phyloP scores from a whole-genome alignment of 345 rosid species.

The Citrus unshiu region DNA sequence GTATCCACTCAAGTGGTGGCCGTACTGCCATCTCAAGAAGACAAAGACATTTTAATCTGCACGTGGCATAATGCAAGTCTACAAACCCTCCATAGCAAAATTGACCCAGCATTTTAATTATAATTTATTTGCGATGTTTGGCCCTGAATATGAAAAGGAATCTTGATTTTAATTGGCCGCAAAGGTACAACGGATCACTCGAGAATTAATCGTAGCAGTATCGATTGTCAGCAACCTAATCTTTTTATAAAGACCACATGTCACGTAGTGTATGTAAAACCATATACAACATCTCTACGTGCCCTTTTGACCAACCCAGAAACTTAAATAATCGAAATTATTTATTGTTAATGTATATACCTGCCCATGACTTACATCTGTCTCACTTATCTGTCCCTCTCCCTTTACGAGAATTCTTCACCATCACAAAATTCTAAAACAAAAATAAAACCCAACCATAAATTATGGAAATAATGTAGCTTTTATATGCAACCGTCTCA shows the following conservation, averaged over 20 bases:
- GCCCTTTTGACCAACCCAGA: slow-evolving; percentile 33
- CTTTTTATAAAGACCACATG: background rate
- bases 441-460: background rate
- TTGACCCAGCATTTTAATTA: slow-evolving; percentile 2
- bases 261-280: background rate
- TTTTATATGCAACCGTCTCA: background rate
- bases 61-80: slow-evolving; percentile 24
- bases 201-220: too few species aligned
- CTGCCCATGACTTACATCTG: background rate
- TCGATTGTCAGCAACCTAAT: background rate
- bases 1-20: background rate
- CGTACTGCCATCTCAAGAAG: slow-evolving; percentile 2
- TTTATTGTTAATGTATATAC: background rate
- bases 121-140: background rate
- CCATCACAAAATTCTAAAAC: slow-evolving; percentile 32
- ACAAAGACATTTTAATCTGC: background rate
- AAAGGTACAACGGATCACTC: too few species aligned
- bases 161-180: background rate
- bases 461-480: slow-evolving; percentile 12
- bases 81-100: background rate
- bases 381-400: background rate
- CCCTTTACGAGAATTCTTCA: slow-evolving; percentile 19
- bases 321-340: background rate
- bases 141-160: background rate
- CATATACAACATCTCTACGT: slow-evolving; percentile 8